phyloP scores from a whole-genome alignment of 2,329 filamentous ascomycete genomes.

The Pseudopithomyces maydicus region DNA sequence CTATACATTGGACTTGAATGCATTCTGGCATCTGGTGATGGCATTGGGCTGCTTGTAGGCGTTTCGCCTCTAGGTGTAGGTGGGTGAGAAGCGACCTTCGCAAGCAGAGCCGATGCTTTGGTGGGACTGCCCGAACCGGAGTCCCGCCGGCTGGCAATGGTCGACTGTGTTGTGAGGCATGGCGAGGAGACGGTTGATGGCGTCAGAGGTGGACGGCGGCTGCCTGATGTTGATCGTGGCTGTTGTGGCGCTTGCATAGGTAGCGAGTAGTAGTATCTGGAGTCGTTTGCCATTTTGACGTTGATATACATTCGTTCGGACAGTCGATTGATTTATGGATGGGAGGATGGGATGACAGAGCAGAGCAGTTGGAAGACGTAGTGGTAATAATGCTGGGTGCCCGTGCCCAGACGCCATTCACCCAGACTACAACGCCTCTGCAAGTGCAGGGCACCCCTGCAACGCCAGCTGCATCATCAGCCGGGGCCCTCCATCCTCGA shows the following conservation, averaged over 20 bases:
- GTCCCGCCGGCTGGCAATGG: slow-evolving; percentile 47
- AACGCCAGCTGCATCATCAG: slow-evolving; percentile 41
- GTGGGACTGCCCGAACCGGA: slow-evolving; percentile 48
- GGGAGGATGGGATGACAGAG: slow-evolving; percentile 7
- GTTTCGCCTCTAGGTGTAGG: slow-evolving; percentile 45
- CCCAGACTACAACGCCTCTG: slow-evolving; percentile 44
- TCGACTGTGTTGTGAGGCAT: slow-evolving; percentile 48
- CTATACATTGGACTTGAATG: slow-evolving; percentile 32
- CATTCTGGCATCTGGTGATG: slow-evolving; percentile 34
- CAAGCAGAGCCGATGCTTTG: slow-evolving; percentile 49
- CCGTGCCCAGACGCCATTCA: slow-evolving; percentile 45
- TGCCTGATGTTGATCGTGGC: slow-evolving; percentile 34
- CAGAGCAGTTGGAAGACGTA: slow-evolving; percentile 16
- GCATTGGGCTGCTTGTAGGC: slow-evolving; percentile 34
- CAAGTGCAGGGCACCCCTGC: slow-evolving; percentile 37
- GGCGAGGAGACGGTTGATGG: slow-evolving; percentile 53
- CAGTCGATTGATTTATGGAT: slow-evolving; percentile 4
- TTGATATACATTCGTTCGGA: slow-evolving; percentile 9
- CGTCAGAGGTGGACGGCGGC: slow-evolving; percentile 50
- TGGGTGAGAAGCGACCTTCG: slow-evolving; percentile 51
- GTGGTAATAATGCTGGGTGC: slow-evolving; percentile 37
- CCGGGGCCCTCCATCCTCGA: slow-evolving; percentile 31
- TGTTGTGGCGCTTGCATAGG: slow-evolving; percentile 41
- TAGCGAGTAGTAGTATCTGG: slow-evolving; percentile 45
- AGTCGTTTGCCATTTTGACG: slow-evolving; percentile 41